Evolutionary conservation across 768 basidiomycete genomes (phyloP).

Genomic region (Russula emetica): DNA sequence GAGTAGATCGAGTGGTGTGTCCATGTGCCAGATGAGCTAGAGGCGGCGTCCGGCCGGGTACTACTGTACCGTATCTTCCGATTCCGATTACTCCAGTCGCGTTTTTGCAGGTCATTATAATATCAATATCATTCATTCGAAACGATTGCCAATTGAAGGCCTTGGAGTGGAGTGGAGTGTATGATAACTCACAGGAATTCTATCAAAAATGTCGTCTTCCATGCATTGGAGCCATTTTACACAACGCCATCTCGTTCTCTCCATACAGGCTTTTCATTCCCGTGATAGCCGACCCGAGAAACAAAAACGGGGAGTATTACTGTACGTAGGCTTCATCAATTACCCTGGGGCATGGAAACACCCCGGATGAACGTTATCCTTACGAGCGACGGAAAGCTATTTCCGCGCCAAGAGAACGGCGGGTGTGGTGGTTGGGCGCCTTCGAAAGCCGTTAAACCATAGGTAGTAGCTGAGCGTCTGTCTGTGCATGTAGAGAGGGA

Average conservation of each 20-base stretch:
- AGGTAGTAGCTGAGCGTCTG: constrained; percentile 3
- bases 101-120: background rate
- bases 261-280: too few species aligned
- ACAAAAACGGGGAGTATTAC: background rate
- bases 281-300: constrained; percentile 3
- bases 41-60: background rate
- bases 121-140: background rate
- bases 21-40: background rate
- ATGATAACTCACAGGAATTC: too few species aligned
- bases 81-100: background rate
- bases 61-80: background rate
- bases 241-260: background rate
- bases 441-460: constrained; percentile 10
- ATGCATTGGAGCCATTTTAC: background rate
- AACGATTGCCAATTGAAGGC: background rate
- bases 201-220: background rate
- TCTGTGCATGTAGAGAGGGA: background rate
- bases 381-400: background rate
- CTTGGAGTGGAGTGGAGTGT: too few species aligned
- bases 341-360: constrained; percentile 4
- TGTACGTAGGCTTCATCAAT: background rate
- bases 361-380: background rate
- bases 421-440: background rate
- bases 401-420: constrained; percentile 1
- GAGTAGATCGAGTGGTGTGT: background rate